Evolutionary conservation across 2,329 filamentous ascomycete genomes (phyloP).

Genomic region (Ophiostoma perfectum): DNA sequence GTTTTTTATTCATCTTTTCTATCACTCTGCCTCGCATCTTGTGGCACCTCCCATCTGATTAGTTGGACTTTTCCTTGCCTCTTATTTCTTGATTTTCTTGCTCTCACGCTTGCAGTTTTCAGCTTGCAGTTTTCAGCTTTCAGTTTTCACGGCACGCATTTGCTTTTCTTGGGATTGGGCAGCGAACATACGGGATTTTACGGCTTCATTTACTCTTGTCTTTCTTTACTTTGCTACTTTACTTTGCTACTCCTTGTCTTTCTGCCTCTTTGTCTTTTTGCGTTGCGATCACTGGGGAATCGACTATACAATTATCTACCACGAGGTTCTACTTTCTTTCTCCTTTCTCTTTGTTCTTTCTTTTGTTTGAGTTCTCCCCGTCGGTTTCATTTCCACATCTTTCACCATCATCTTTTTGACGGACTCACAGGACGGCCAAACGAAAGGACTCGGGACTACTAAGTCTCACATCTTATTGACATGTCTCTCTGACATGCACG

Average conservation of each 20-base stretch:
- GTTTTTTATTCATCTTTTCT: background rate
- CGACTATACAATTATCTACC: background rate
- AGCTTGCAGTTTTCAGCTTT: background rate
- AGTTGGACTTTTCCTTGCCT: background rate
- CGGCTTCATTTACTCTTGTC: background rate
- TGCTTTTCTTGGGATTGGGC: constrained; percentile 6
- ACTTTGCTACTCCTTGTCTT: background rate
- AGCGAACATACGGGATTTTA: constrained; percentile 2
- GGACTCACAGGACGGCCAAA: background rate
- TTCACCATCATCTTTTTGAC: background rate
- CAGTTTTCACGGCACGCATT: too few species aligned
- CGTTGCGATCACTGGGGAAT: too few species aligned
- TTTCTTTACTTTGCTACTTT: background rate
- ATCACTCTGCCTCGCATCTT: background rate
- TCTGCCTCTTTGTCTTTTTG: background rate
- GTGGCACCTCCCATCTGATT: background rate
- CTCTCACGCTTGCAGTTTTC: background rate
- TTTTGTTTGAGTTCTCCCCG: background rate
- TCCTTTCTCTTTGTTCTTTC: background rate
- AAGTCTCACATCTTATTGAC: background rate
- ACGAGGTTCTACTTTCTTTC: background rate
- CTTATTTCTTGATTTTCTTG: background rate
- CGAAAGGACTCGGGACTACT: background rate
- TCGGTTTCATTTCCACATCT: too few species aligned
- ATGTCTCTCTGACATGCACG: background rate